Conservation (phyloP, 805 yeast species). For the Teunomyces pallodes region DNA sequence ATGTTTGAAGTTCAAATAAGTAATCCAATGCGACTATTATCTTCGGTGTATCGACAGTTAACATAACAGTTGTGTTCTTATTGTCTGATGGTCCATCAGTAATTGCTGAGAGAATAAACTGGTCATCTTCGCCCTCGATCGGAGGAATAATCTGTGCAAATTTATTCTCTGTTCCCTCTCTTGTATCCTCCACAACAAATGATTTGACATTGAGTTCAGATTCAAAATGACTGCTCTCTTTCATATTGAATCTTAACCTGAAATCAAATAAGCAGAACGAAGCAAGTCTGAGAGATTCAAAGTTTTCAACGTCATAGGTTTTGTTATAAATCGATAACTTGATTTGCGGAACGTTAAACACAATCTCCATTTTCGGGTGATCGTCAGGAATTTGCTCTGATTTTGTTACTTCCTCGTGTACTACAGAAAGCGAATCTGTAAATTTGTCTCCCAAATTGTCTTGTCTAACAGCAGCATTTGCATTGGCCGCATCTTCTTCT, state of each 20-base stretch:
- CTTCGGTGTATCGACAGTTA: conserved; percentile 77
- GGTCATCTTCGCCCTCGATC: conserved; percentile 58
- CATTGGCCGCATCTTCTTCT: conserved; percentile 61
- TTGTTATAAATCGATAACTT: conserved; percentile 59
- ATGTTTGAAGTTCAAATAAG: conserved; percentile 69
- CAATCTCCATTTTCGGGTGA: conserved; percentile 41
- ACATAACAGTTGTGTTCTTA: conserved; percentile 46
- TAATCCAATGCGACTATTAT: conserved; percentile 84
- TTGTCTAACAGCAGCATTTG: conserved; percentile 48
- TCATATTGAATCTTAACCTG: conserved; percentile 49
- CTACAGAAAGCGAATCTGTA: not conserved
- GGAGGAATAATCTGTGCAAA: conserved; percentile 82
- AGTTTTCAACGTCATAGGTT: conserved; percentile 35
- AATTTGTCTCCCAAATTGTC: conserved; percentile 6
- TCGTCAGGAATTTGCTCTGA: conserved; percentile 12
- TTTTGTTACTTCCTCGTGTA: not conserved
- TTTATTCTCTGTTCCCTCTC: conserved; percentile 59
- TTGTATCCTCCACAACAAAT: conserved; percentile 73
- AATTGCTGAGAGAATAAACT: conserved; percentile 57
- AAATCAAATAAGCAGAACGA: conserved; percentile 55
- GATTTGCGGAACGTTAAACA: conserved; percentile 60
- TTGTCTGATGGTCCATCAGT: conserved; percentile 40
- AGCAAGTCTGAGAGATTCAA: conserved; percentile 35
- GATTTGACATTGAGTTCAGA: conserved; percentile 67
- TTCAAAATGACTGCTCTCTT: conserved; percentile 51